phyloP scores from a whole-genome alignment of 176 grass and related monocot species.

The Microstegium vimineum region DNA sequence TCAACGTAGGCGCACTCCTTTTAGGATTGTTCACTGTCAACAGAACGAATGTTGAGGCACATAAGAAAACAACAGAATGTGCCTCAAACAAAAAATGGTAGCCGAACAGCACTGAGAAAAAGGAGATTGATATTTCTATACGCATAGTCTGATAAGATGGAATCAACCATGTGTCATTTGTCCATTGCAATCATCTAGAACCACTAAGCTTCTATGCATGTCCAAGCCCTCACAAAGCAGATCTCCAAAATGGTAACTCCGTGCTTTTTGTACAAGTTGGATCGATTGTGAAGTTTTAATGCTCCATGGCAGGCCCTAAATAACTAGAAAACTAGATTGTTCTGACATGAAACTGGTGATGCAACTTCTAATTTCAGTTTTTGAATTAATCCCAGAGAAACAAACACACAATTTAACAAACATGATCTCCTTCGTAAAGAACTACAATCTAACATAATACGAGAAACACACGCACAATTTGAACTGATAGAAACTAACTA shows the following conservation, averaged over 20 bases:
- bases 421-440: not conserved
- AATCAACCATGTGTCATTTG: not conserved
- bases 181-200: not conserved
- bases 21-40: slow-evolving; percentile 97
- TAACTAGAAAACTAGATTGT: not conserved
- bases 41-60: slow-evolving; percentile 1
- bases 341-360: not conserved
- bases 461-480: not conserved
- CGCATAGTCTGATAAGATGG: not conserved
- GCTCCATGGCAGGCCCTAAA: not conserved
- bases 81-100: not conserved
- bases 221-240: not conserved
- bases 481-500: not conserved
- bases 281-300: not conserved
- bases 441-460: no score
- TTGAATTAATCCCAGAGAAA: not conserved
- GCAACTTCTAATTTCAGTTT: not conserved
- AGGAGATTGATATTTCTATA: not conserved
- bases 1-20: slow-evolving; percentile 72
- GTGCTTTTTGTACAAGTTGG: not conserved
- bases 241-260: not conserved
- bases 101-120: not conserved
- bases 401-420: not conserved
- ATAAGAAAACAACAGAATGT: slow-evolving; percentile 2
- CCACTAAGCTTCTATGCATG: not conserved